Base-by-base conservation (phyloP, 768 basidiomycete genomes). In the Erythrobasidium yunnanense region DNA sequence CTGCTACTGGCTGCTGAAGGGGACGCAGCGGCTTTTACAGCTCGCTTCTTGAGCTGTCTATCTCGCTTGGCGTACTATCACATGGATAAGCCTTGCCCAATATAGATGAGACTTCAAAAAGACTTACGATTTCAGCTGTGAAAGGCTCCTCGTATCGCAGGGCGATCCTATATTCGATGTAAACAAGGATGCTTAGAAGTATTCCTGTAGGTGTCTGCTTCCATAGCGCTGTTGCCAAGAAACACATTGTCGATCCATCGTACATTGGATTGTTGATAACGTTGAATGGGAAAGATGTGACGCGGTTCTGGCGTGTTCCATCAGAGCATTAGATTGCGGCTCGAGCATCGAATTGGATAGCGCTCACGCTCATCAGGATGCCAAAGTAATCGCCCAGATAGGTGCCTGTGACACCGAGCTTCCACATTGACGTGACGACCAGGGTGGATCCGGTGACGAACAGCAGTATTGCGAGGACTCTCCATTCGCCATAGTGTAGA, bases 281-380 rank as follows among this genome's bases (percentile, higher is more conserved):
- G 74, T 93, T 93, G 81, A 96, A 99, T 0, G 93, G 93, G 80
- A 99, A 99, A 22, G 87, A 86, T 73, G 90, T 86, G n/a, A 96
- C 91, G 55, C 71, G 68, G 20, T 67, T 57, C 71, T 70, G 68
- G 47, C n/a, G n/a, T n/a, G n/a, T n/a, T n/a, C n/a, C n/a, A n/a
- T n/a, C n/a, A n/a, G n/a, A n/a, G n/a, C n/a, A n/a, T n/a, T n/a
- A n/a, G n/a, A n/a, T n/a, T n/a, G n/a, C n/a, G n/a, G n/a, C n/a
- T n/a, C n/a, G n/a, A n/a, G n/a, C n/a, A n/a, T n/a, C n/a, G n/a
- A n/a, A n/a, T n/a, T n/a, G 30, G 46, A 17, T 6, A 20, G 27
- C 17, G 23, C 88, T 81, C 67, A 85, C 80, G 72, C 89, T 84
- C 90, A 79, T 79, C 29, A 80, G 73, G 51, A 80, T 80, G 33